Evolutionary conservation across 2,329 filamentous ascomycete genomes (phyloP).

Genomic region (Fusarium denticulatum): DNA sequence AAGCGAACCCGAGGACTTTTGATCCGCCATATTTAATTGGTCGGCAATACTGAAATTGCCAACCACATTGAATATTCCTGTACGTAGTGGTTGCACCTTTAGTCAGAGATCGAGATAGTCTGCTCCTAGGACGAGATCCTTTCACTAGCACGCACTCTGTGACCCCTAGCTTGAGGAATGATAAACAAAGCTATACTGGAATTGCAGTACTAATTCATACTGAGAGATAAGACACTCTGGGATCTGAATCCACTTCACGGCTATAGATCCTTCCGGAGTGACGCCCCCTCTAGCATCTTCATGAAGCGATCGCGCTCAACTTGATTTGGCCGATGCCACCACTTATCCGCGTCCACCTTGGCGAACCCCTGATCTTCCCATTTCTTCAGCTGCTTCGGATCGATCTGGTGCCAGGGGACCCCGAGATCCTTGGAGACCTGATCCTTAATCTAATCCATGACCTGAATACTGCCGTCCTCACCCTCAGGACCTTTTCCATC

Average conservation of each 20-base stretch:
- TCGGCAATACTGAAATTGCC: not conserved
- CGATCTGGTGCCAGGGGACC: constrained; percentile 29
- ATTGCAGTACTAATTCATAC: not conserved
- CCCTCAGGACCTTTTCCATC: not conserved
- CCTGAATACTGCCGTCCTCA: rapidly evolving
- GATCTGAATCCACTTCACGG: not conserved
- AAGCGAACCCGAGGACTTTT: not conserved
- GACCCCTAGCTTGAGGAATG: not conserved
- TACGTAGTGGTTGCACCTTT: not conserved
- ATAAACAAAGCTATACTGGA: not conserved
- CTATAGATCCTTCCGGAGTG: not conserved
- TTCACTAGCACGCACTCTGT: not conserved
- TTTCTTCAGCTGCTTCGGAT: not conserved
- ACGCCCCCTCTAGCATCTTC: not conserved
- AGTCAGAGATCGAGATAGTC: not conserved
- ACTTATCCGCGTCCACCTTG: constrained; percentile 10
- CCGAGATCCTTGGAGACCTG: constrained; percentile 31
- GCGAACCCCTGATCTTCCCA: constrained; percentile 20
- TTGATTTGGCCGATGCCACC: constrained; percentile 22
- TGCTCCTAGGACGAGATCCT: not conserved
- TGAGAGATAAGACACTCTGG: not conserved
- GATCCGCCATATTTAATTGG: not conserved
- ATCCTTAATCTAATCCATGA: constrained; percentile 15
- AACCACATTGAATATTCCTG: not conserved
- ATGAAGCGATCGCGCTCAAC: constrained; percentile 16